Evolutionary conservation across 108 stramenopile genomes (phyloP).

Genomic region (Stephanodiscus triporus): DNA sequence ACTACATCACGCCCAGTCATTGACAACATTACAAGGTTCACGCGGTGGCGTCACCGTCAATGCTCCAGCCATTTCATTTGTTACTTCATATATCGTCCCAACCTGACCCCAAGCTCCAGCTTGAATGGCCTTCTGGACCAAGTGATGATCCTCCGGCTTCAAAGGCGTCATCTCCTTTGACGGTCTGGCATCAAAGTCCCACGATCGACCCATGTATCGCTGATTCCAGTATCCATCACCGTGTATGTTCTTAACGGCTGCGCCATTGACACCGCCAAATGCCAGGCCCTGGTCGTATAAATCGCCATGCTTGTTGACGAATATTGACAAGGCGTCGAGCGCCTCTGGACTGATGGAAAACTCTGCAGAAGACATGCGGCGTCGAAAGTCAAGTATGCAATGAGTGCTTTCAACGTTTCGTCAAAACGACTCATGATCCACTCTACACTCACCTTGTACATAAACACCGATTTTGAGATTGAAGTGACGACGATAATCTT

Average conservation of each 20-base stretch:
- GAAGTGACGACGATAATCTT: conserved; percentile 57
- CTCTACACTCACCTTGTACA: conserved; percentile 51
- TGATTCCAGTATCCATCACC: conserved; percentile 62
- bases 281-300: conserved; percentile 64
- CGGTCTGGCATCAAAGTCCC: conserved; percentile 54
- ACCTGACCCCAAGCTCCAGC: conserved; percentile 58
- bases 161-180: conserved; percentile 51
- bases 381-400: neutral
- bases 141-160: conserved; percentile 55
- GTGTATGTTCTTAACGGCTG: conserved; percentile 42
- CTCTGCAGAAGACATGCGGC: conserved; percentile 25
- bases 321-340: conserved; percentile 42
- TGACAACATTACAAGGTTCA: conserved; percentile 41
- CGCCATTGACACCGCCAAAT: conserved; percentile 65
- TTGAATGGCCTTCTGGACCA: conserved; percentile 58
- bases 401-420: neutral
- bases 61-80: conserved; percentile 41
- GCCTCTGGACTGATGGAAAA: conserved; percentile 62
- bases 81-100: conserved; percentile 49
- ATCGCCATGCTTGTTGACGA: conserved; percentile 51
- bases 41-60: conserved; percentile 34
- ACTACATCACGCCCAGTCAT: neutral
- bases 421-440: neutral
- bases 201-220: conserved; percentile 51
- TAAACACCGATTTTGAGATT: conserved; percentile 65